Conservation (phyloP, 169 alveolate species). For the Neospora caninum region DNA sequence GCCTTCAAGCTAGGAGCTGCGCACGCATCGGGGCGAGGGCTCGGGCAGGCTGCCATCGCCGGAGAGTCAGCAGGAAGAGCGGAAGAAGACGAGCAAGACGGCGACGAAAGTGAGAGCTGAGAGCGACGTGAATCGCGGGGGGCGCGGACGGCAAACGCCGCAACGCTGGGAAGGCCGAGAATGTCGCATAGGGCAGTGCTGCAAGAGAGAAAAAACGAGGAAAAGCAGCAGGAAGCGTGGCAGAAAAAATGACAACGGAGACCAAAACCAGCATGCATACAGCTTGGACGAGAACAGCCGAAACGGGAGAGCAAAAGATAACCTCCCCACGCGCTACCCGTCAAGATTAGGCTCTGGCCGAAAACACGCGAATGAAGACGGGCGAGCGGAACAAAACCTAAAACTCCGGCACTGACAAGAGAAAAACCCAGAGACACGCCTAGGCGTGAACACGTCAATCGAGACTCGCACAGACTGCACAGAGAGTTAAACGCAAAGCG, state of each 20-base stretch:
- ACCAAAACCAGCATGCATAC: too few species aligned
- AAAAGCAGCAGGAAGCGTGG: too few species aligned
- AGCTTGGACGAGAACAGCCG: too few species aligned
- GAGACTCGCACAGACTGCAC: too few species aligned
- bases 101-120: background rate
- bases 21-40: background rate
- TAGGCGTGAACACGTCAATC: background rate
- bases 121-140: background rate
- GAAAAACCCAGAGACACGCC: background rate
- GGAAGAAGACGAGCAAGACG: background rate
- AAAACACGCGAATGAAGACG: too few species aligned
- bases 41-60: background rate
- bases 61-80: background rate
- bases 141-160: background rate
- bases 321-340: too few species aligned
- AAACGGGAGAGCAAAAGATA: too few species aligned
- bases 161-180: conserved; percentile 12
- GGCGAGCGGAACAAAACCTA: background rate
- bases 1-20: background rate
- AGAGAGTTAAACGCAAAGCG: too few species aligned
- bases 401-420: background rate
- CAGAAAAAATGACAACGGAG: too few species aligned
- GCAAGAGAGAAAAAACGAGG: background rate
- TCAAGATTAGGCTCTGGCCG: too few species aligned
- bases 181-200: conserved; percentile 6